These are phyloP conservation scores for Aphanomyces astaci DNA, from an alignment of 352 stramenopile species.

Conservation along the genomic window DNA sequence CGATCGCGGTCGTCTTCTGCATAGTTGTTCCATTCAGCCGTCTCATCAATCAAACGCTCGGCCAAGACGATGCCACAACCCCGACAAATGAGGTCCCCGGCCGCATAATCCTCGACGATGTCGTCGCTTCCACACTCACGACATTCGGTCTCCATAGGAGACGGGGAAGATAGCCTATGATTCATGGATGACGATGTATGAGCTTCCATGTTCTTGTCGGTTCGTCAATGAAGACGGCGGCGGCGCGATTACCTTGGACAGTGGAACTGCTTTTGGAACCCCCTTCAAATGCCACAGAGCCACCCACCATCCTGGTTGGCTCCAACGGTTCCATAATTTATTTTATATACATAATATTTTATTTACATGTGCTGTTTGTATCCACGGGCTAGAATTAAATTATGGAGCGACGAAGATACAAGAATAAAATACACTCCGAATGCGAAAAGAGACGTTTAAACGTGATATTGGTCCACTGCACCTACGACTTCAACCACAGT, in stretches of 20 bases:
- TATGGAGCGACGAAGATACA: no score
- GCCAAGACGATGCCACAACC: conserved; percentile 76
- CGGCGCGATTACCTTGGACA: not conserved
- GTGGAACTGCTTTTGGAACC: not conserved
- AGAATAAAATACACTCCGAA: not conserved
- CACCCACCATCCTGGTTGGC: conserved; percentile 1
- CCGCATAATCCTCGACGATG: conserved; percentile 72
- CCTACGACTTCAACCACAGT: no score
- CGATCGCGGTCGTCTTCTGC: conserved; percentile 78
- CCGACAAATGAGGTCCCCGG: conserved; percentile 74
- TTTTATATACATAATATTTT: not conserved
- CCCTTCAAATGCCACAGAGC: not conserved
- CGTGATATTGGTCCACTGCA: not conserved
- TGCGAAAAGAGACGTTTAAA: not conserved
- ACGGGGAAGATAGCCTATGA: not conserved
- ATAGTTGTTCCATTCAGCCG: conserved; percentile 80
- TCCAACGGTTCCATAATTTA: not conserved
- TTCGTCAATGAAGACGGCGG: not conserved
- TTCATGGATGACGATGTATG: not conserved
- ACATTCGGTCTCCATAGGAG: conserved; percentile 28
- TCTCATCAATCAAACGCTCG: conserved; percentile 85
- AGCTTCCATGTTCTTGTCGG: not conserved
- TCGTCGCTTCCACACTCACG: conserved; percentile 59
- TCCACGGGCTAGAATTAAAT: not conserved
- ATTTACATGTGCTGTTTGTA: not conserved